These are phyloP conservation scores for Ramaria sp. DNA, from an alignment of 768 basidiomycete species.

Conservation along the genomic window DNA sequence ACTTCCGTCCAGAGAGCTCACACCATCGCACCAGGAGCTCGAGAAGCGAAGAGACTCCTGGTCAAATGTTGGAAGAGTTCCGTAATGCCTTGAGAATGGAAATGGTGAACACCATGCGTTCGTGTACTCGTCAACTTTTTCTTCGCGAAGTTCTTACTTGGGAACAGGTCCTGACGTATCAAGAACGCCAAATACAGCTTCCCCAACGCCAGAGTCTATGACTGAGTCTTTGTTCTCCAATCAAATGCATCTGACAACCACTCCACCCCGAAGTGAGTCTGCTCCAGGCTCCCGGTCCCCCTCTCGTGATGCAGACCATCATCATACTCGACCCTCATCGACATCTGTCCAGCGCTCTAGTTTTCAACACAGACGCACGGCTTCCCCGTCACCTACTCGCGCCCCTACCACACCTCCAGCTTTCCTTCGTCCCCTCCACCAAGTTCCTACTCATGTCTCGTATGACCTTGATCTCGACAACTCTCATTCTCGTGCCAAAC, in stretches of 20 bases:
- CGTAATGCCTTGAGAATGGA: conserved; percentile 25
- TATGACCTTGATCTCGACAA: background rate
- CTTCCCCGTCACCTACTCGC: conserved; percentile 17
- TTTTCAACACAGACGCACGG: background rate
- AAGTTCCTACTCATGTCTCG: conserved; percentile 11
- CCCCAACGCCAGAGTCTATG: conserved; percentile 13
- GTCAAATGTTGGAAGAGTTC: conserved; percentile 30
- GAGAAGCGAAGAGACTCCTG: conserved; percentile 13
- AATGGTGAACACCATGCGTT: conserved; percentile 13
- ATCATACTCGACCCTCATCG: background rate
- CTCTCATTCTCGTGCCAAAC: background rate
- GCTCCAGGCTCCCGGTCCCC: conserved; percentile 1
- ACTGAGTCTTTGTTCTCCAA: conserved; percentile 2
- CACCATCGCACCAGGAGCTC: conserved; percentile 2
- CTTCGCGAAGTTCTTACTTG: conserved; percentile 15
- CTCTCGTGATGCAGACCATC: background rate
- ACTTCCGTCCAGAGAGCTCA: background rate
- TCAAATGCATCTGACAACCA: background rate
- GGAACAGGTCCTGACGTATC: conserved; percentile 14
- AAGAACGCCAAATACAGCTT: conserved; percentile 14
- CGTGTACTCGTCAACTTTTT: conserved; percentile 13
- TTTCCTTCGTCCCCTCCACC: conserved; percentile 16
- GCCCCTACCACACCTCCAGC: conserved; percentile 20
- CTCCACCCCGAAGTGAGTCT: background rate
- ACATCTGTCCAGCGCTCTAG: background rate